Evolutionary conservation across 2,329 filamentous ascomycete genomes (phyloP), one percentile per base, ranked within the genome.

Genomic region (Colletotrichum tropicale): DNA sequence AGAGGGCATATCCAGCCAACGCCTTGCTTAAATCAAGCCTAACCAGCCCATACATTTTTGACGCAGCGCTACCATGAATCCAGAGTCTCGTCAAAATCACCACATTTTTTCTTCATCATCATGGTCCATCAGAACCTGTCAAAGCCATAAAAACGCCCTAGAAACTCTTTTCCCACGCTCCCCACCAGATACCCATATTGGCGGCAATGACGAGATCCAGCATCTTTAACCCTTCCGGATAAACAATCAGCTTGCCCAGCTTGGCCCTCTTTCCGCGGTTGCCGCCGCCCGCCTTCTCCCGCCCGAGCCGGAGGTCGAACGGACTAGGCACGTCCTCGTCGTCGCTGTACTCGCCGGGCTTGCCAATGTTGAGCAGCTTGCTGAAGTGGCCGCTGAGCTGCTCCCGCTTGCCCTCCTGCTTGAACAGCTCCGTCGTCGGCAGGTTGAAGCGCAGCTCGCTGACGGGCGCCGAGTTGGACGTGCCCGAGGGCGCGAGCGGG

Each of bases 161-260:
- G 36, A 83, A 86, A 81, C 85, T 88, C 80, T 86, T 89, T 80
- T 95, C 94, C 91, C 96, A 98, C 6, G 94, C 92, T 80, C 93
- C 93, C 96, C 96, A 98, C 95, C 96, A 99, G 18, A 98, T 87
- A 2, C 94, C 95, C 85, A 99, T 91, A 82, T 98, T 98, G 13
- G 96, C 94, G 6, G 96, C 95, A 24, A 99, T 95, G 1, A 98
- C 88, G 74, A 99, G 84, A 87, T 99, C 97, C 80, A 98, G 85
- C 96, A 99, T 98, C 87, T 98, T 98, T 78, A 98, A 86, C 0
- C 97, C 97, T 80, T 98, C 96, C 71, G 96, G 93, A 79, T 96
- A 92, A 48, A 99, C 90, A 67, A 98, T 95, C 67, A 99, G 87
- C 85, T 98, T 99, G 1, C 96, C 97, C 80, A 99, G 87, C 86